A percentile compares a stretch with the other conserved stretches of the same genome.
These are phyloP conservation scores for Russula brevipes DNA, from an alignment of 768 basidiomycete genomes.

Conservation along the genomic window DNA sequence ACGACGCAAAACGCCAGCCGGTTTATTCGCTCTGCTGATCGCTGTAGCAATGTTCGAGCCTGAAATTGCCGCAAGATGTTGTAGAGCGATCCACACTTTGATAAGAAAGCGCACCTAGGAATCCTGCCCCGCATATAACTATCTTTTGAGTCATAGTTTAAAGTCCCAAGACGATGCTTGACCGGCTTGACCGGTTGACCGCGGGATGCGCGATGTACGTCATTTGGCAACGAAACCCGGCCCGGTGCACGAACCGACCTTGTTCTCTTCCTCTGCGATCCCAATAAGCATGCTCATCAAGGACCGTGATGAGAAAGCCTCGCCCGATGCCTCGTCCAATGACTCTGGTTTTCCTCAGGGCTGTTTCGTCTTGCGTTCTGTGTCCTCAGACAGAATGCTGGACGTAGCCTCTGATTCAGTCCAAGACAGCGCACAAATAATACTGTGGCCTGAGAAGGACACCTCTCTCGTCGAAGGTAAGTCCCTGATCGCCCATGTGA, in stretches of 20 bases:
- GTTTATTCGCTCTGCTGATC: conserved; percentile 35
- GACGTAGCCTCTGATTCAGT: conserved; percentile 51
- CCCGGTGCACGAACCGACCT: no score
- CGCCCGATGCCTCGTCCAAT: neutral
- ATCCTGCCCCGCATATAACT: conserved; percentile 44
- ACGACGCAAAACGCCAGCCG: conserved; percentile 33
- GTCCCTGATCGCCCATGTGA: neutral
- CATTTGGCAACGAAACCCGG: neutral
- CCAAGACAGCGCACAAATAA: conserved; percentile 57
- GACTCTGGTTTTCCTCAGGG: conserved; percentile 39
- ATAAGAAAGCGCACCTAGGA: conserved; percentile 46
- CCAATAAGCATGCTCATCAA: conserved; percentile 6
- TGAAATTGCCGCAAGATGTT: conserved; percentile 26
- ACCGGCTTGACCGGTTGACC: no score
- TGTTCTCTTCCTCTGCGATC: no score
- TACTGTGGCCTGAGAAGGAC: conserved; percentile 71
- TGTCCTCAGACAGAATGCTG: conserved; percentile 48
- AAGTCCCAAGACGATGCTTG: no score
- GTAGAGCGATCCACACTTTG: neutral
- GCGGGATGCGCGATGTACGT: no score
- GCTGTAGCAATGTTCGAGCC: conserved; percentile 57
- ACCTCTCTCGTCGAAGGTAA: conserved; percentile 72
- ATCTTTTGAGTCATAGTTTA: conserved; percentile 29
- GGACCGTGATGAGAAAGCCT: conserved; percentile 2
- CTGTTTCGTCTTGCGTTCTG: conserved; percentile 58